These are phyloP conservation scores for Chrysoporthe austroafricana DNA, from an alignment of 2,329 filamentous ascomycete species.

Conservation along the genomic window DNA sequence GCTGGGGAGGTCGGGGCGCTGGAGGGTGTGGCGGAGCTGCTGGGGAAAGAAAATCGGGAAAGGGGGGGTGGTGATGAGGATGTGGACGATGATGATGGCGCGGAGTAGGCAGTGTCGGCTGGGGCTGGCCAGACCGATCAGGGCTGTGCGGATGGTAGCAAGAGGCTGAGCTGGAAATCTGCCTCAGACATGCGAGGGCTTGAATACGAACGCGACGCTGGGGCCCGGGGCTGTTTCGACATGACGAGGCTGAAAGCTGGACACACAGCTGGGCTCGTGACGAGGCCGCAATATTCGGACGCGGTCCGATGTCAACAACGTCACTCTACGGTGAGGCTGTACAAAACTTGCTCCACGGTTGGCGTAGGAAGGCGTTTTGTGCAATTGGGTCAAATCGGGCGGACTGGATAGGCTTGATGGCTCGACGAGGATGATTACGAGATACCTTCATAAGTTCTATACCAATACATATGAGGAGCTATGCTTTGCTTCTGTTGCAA, in stretches of 20 bases:
- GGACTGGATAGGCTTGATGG: not conserved
- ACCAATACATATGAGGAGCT: not conserved
- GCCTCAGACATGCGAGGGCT: not conserved
- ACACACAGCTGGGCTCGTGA: too few species aligned
- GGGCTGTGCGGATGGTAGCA: not conserved
- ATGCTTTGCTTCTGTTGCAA: not conserved
- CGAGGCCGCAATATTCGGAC: too few species aligned
- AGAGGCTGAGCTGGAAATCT: not conserved
- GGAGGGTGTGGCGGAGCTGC: slow-evolving; percentile 53
- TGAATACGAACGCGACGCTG: not conserved
- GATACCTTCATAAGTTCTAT: slow-evolving; percentile 4
- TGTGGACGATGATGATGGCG: slow-evolving; percentile 9
- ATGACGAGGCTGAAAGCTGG: too few species aligned
- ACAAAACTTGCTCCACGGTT: too few species aligned
- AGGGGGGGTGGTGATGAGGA: slow-evolving; percentile 34
- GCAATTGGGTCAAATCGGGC: not conserved
- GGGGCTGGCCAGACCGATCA: not conserved
- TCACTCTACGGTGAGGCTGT: not conserved
- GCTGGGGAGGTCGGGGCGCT: slow-evolving; percentile 61
- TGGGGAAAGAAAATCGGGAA: slow-evolving; percentile 40
- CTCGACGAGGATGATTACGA: not conserved
- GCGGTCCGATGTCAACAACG: not conserved
- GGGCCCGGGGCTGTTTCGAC: too few species aligned
- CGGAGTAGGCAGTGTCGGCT: not conserved
- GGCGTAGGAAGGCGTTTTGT: slow-evolving; percentile 1